Base-by-base conservation (phyloP, 352 stramenopile genomes). In the Globisporangium polare region DNA sequence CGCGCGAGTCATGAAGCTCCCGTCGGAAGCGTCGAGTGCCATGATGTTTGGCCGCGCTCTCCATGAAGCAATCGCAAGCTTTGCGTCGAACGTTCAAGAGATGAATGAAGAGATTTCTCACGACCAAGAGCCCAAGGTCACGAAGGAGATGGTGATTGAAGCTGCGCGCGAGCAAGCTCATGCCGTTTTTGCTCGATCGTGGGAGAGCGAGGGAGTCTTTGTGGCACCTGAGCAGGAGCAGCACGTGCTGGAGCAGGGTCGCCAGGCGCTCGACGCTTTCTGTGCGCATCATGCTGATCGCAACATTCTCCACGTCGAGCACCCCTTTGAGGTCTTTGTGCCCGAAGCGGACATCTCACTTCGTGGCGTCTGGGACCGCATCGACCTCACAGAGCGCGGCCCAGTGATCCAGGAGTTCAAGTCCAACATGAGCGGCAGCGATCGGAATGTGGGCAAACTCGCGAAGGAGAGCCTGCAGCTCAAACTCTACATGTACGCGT, bases 361-460 rank as follows among this genome's bases (percentile, higher is more conserved):
- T 20, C 74, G 73, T 29, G 86, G 86, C 1, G 77, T 95, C 1
- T 93, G 83, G 83, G 86, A 95, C 49, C 86, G 86, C 27, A 76
- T 95, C 31, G 86, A 95, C 27, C 53, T 41, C 18, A 59, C 70
- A 24, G 46, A 67, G 26, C 63, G 31, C 12, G 62, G 60, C 13
- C 62, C 78, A 2, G 62, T 92, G 10, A 88, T 95, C 22, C 77
- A 88, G 53, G 86, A 95, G 67, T 95, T 92, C 71, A 95, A 95
- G 65, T 88, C 86, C 12, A 93, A 92, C 51, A 75, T 91, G 57
- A 74, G 77, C 47, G 73, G 73, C 7, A 63, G 70, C 17, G 47
- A 59, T 3, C 78, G 86, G 5, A 78, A 92, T 18, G 71, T 90
- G 61, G 62, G 67, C 26, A 77, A 72, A 46, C 60, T 87, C 2